Evolutionary conservation across 225 moss, liverwort and hornwort genomes (phyloP).

Genomic region (Pseudoscleropodium purum): DNA sequence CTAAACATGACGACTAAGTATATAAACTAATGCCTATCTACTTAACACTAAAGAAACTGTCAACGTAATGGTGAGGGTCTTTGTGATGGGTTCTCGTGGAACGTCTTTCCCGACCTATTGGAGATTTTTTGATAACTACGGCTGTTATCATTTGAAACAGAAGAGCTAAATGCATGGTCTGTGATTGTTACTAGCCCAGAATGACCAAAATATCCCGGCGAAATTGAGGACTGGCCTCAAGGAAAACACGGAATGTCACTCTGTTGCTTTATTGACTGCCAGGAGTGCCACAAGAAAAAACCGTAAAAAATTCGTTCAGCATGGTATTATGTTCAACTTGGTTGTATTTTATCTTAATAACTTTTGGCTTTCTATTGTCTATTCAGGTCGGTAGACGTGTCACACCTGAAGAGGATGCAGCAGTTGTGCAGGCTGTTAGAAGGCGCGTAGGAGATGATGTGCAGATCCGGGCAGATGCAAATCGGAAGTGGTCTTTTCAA

Average conservation of each 20-base stretch:
- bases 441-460: conserved; percentile 67
- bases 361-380: neutral
- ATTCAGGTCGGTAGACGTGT: conserved; percentile 69
- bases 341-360: neutral
- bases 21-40: neutral
- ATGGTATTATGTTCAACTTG: neutral
- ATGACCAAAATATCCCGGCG: neutral
- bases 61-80: neutral
- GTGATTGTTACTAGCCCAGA: neutral
- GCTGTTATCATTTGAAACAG: neutral
- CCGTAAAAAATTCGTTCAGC: neutral
- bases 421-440: conserved; percentile 52
- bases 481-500: conserved; percentile 73
- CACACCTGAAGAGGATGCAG: conserved; percentile 74
- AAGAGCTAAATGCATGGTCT: no score
- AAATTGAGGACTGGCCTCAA: neutral
- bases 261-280: neutral
- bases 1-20: neutral
- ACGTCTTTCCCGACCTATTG: neutral
- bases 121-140: neutral
- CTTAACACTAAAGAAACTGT: neutral
- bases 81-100: neutral
- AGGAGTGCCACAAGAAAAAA: no score
- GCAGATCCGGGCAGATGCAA: conserved; percentile 83
- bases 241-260: neutral